Conservation (phyloP, 768 basidiomycete species). For the Mycena rebaudengoi region DNA sequence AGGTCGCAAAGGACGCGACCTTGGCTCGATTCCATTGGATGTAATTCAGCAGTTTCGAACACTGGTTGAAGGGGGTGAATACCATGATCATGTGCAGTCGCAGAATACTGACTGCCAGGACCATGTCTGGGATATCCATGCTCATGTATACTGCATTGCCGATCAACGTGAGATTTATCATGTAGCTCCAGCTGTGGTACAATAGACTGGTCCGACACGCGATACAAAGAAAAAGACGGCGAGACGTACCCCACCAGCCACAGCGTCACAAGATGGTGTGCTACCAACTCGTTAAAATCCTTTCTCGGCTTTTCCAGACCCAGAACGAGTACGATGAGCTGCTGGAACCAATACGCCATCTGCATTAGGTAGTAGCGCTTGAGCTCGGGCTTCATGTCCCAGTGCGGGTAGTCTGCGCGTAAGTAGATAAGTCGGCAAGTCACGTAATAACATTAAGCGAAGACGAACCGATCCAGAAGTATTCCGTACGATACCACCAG, state of each 20-base stretch:
- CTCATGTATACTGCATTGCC: constrained; percentile 94
- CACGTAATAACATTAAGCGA: neutral
- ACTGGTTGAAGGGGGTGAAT: constrained; percentile 46
- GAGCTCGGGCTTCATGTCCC: constrained; percentile 84
- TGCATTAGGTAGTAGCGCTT: constrained; percentile 97
- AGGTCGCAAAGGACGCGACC: constrained; percentile 65
- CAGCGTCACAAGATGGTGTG: constrained; percentile 92
- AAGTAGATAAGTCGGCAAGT: neutral
- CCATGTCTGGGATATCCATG: constrained; percentile 95
- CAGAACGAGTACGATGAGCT: constrained; percentile 85
- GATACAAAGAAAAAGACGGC: neutral
- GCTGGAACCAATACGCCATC: constrained; percentile 93
- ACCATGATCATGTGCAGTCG: neutral
- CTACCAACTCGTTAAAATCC: constrained; percentile 87
- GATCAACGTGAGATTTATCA: constrained; percentile 82
- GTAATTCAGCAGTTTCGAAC: constrained; percentile 91
- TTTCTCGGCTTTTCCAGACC: constrained; percentile 94
- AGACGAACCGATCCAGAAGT: constrained; percentile 81
- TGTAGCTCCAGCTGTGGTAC: constrained; percentile 78
- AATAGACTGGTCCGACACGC: constrained; percentile 5
- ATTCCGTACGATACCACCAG: constrained; percentile 84
- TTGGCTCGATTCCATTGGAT: constrained; percentile 74
- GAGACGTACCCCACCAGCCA: constrained; percentile 86
- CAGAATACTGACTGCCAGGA: constrained; percentile 72
- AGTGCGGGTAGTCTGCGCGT: constrained; percentile 87